Evolutionary conservation across 352 stramenopile genomes (phyloP), one percentile per base, ranked within the genome.

Genomic region (Albugo laibachii): DNA sequence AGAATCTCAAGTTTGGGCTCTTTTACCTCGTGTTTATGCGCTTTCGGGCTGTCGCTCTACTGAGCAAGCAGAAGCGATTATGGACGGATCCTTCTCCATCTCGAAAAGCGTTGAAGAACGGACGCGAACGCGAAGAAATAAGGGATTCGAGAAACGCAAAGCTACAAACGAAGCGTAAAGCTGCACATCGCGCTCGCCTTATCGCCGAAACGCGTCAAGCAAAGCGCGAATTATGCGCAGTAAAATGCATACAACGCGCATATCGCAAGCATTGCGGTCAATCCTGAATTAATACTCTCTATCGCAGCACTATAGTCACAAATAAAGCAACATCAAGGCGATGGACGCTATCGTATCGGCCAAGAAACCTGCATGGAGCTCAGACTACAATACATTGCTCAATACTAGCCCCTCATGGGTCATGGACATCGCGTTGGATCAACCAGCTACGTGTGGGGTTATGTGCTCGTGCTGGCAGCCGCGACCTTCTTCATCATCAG

Each of bases 11-110:
- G 24, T 97, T 97, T 54, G 92, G 86, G 11, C 55, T 98, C 15
- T 97, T 98, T 53, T 95, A 68, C 59, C 80, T 97, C 58, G 96
- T 87, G 31, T 70, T 98, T 38, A 95, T 96, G 87, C 97, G 97
- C 61, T 97, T 98, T 46, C 71, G 85, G 39, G 84, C 80, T 3
- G 65, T 96, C 45, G 82, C 80, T 12, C 52, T 94, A 47, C 61
- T 97, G 12, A 76, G 77, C 47, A 74, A 85, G 31, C 82, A 97
- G 52, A 78, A 88, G 41, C 61, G 55, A 1, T 56, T 70, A 11
- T 95, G 80, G 80, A 80, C 67, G 5, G 27, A 24, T 27, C 41
- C 37, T 8, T 37, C 46, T 15, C 45, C 51, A 14, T 45, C 54
- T 36, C 78, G 69, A 35, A 60, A 55, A 0, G 45, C 52, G 2